Base-by-base conservation (phyloP, 2,329 filamentous ascomycete species). In the Ophiocordyceps robertsii region DNA sequence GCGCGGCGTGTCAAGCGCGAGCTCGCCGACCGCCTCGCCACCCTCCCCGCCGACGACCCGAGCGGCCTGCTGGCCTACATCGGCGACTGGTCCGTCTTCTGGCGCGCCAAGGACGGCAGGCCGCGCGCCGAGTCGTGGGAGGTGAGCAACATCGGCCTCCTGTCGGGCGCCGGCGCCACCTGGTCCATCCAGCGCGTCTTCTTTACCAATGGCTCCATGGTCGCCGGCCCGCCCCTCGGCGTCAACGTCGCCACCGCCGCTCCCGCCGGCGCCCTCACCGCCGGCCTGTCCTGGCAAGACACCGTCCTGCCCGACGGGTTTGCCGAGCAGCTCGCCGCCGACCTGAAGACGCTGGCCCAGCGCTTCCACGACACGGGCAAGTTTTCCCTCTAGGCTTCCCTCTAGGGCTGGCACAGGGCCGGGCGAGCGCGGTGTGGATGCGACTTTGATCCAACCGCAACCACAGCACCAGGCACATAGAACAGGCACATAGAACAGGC, bases 231-330 rank as follows among this genome's bases (percentile, higher is more conserved):
- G 1, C 64, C 67, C 0, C 49, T 77, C 3, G 54, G 52, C 2
- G 45, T 75, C 21, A 73, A 67, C 44, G 62, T 70, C 2, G 64
- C 63, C 7, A 71, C 69, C n/a, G 63, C 72, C 2, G 54, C 53
- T 13, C 37, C 19, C 1, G 62, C 57, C 0, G 64, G 63, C 0
- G 53, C 53, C 0, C 46, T 77, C 38, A 61, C 56, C 2, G 46
- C 72, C n/a, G 59, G 60, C 1, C 37, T 73, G 10, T 66, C 61
- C 5, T 75, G 70, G 69, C 68, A 72, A 52, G 62, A 70, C 13
- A 62, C 58, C 0, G 55, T 66, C 6, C 53, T 75, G 2, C 58
- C 65, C 2, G 55, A 57, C 0, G 51, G 52, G 19, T 7, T 72
- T 12, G 53, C 67, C 39, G 55, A 64, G 1, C 53, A 47, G 0